Percentiles rank a stretch among this genome's conserved stretches.
Conservation (phyloP, 306 rosid species). For the barrel medic (Medicago truncatula) region MtrunA17r5.0-ANR NC_053042.1:5603001-5603500, state of each 20-base stretch:
- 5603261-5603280: background rate
- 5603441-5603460: background rate
- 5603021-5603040: too few species aligned
- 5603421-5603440: background rate
- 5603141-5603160: too few species aligned
- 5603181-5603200: too few species aligned
- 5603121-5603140: too few species aligned
- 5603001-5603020: too few species aligned
- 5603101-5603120: too few species aligned
- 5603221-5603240: background rate
- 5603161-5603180: too few species aligned
- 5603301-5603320: background rate
- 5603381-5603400: background rate
- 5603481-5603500: constrained; percentile 33
- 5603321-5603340: background rate
- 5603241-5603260: background rate
- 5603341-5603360: background rate
- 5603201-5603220: too few species aligned
- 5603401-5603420: background rate
- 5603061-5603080: too few species aligned
- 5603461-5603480: constrained; percentile 30
- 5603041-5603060: too few species aligned
- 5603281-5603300: background rate
- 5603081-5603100: too few species aligned
- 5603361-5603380: background rate